phyloP scores from a whole-genome alignment of 345 rosid genomes.

The Acer saccharum region DNA sequence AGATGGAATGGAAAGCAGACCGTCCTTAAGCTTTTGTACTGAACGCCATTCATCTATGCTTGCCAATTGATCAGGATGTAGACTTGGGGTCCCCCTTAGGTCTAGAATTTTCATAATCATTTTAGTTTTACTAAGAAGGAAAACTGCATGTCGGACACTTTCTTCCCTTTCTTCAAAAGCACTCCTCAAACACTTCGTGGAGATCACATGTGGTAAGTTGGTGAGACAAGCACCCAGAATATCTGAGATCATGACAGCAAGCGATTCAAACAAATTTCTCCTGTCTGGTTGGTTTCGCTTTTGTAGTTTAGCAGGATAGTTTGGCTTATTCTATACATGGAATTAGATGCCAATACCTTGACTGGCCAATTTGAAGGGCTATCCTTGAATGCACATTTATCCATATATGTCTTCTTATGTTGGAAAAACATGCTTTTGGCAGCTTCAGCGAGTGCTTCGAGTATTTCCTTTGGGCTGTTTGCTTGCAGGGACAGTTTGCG shows the following conservation, averaged over 20 bases:
- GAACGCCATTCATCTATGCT: conserved; percentile 69
- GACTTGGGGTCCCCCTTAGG: conserved; percentile 34
- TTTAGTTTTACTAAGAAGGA: conserved; percentile 62
- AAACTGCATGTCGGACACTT: conserved; percentile 51
- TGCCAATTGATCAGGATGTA: conserved; percentile 48
- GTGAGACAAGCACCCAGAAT: conserved; percentile 78
- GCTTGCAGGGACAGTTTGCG: conserved; percentile 43
- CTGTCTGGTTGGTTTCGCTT: conserved; percentile 26
- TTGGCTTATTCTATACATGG: conserved; percentile 75
- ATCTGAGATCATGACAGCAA: conserved; percentile 58
- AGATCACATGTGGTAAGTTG: conserved; percentile 52
- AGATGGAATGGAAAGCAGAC: conserved; percentile 3
- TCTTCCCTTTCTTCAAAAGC: conserved; percentile 59
- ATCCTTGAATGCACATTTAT: conserved; percentile 37
- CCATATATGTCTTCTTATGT: conserved; percentile 35
- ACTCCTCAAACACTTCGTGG: conserved; percentile 54
- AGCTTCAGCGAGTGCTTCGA: conserved; percentile 48
- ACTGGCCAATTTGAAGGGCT: conserved; percentile 71
- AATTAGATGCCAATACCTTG: conserved; percentile 68
- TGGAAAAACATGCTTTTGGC: conserved; percentile 51
- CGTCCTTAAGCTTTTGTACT: conserved; percentile 29
- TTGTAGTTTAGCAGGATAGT: conserved; percentile 47
- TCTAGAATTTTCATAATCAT: conserved; percentile 56
- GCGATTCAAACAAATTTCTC: conserved; percentile 43
- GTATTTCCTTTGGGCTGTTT: conserved; percentile 47